Conservation (phyloP, 1,284 basidiomycete genomes). For the Tilletia indica region DNA sequence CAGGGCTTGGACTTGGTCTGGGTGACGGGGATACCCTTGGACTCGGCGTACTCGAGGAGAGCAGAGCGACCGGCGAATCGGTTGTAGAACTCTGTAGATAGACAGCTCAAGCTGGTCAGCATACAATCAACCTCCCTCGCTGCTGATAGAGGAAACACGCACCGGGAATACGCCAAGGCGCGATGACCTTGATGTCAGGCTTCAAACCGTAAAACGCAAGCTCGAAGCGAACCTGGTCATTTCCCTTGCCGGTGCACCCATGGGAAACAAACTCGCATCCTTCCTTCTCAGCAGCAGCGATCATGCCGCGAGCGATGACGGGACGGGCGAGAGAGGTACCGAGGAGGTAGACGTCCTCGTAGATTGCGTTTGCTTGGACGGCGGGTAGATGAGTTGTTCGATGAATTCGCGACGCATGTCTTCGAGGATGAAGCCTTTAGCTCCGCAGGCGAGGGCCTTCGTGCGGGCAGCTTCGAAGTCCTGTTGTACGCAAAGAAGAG, state of each 20-base stretch:
- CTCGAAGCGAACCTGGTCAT: constrained; percentile 99
- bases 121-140: no score
- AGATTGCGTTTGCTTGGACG: constrained; percentile 97
- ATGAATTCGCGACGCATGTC: constrained; percentile 95
- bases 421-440: constrained; percentile 89
- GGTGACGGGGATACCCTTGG: constrained; percentile 86
- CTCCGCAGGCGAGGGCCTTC: constrained; percentile 89
- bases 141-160: constrained; percentile 40
- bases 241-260: constrained; percentile 98
- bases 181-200: constrained; percentile 97
- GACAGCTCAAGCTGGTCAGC: background rate
- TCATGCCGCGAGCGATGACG: constrained; percentile 99
- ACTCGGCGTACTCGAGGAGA: constrained; percentile 82
- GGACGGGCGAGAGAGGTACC: constrained; percentile 96
- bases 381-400: constrained; percentile 91
- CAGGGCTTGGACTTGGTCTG: constrained; percentile 97
- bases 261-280: constrained; percentile 75
- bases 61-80: constrained; percentile 93
- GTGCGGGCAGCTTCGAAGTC: constrained; percentile 89
- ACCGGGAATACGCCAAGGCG: constrained; percentile 95
- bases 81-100: constrained; percentile 80
- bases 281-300: constrained; percentile 82
- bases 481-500: constrained; percentile 42
- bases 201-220: constrained; percentile 98
- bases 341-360: constrained; percentile 98